Evolutionary conservation across 495 filamentous ascomycete species (phyloP), one percentile per base, ranked within the genome.

Genomic region (Lasiosphaeris hirsuta): DNA sequence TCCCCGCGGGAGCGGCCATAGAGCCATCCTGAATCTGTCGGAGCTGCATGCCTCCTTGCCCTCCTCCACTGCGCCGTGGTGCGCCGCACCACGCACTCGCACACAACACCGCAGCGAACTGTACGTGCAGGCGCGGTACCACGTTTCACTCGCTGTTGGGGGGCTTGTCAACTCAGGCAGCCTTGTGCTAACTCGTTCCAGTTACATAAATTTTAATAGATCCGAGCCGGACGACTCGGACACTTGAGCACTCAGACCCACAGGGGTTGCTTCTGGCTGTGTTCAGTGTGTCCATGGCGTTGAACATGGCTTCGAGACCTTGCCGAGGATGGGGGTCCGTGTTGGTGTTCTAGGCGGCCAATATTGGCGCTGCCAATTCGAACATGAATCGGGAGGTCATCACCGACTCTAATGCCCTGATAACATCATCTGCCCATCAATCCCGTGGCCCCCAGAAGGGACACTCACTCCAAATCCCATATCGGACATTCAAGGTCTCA

Each of bases 141-240:
- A 52, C 48, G 56, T 54, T 59, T 37, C 44, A 47, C 34, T 34
- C 23, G 33, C 23, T 34, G 15, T 30, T 13, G 39, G 51, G 18
- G 19, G 42, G 42, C 33, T 19, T 54, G 55, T 45, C 56, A 56
- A 56, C 15, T 53, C 49, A n/a, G 17, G 41, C 61, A 61, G 58
- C 54, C 61, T 63, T 57, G 58, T 48, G 42, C 60, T 63, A 53
- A 39, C 52, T 42, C 18, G 33, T 19, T 37, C 23, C 40, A 42
- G 60, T 55, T 37, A 50, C 56, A 62, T 56, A 51, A 40, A 40
- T 23, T 40, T 40, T 23, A 52, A 58, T 48, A 51, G 44, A 62
- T 55, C 60, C 51, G 57, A 55, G 38, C 60, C 60, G 60, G 56
- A 57, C 52, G 52, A 44, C 53, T 37, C 49, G 49, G 49, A 34